These are phyloP conservation scores for Colletotrichum tanaceti DNA, from an alignment of 2,329 filamentous ascomycete species.

Conservation along the genomic window DNA sequence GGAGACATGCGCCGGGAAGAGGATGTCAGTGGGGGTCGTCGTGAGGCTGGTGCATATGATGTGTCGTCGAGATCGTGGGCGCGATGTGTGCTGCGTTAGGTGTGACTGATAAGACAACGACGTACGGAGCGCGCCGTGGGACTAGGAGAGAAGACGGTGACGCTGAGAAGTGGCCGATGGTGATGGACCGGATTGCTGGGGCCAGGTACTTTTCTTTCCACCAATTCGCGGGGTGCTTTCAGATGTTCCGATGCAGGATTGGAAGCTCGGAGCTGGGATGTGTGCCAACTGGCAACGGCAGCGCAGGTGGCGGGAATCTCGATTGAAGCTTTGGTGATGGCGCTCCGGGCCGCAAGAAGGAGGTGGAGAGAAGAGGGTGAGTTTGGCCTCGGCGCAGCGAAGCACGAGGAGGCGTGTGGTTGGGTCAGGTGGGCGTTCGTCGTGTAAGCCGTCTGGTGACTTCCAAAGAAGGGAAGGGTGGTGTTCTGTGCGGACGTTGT, in stretches of 20 bases:
- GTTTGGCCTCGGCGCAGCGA: constrained; percentile 12
- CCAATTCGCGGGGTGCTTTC: constrained; percentile 33
- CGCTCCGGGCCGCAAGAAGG: constrained; percentile 17
- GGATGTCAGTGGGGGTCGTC: constrained; percentile 38
- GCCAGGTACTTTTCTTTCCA: constrained; percentile 36
- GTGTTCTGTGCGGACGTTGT: constrained; percentile 33
- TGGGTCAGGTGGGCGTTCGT: constrained; percentile 11
- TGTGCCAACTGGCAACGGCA: constrained; percentile 28
- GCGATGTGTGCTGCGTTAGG: constrained; percentile 22
- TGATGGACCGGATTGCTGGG: constrained; percentile 25
- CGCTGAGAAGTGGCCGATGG: constrained; percentile 23
- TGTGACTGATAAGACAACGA: constrained; percentile 30
- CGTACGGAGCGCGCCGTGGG: constrained; percentile 13
- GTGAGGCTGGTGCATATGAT: constrained; percentile 38
- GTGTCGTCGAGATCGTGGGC: constrained; percentile 23
- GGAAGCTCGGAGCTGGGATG: constrained; percentile 26
- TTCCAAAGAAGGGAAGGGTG: background rate
- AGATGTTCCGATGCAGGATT: constrained; percentile 24
- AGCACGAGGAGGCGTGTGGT: background rate
- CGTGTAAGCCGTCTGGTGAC: background rate
- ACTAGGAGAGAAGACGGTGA: constrained; percentile 11
- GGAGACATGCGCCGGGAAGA: constrained; percentile 33
- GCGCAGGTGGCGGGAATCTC: constrained; percentile 35
- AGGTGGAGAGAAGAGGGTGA: constrained; percentile 1
- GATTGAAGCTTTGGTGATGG: constrained; percentile 37